phyloP scores from a whole-genome alignment of 2,329 filamentous ascomycete species.

The Alternaria brassicae region DNA sequence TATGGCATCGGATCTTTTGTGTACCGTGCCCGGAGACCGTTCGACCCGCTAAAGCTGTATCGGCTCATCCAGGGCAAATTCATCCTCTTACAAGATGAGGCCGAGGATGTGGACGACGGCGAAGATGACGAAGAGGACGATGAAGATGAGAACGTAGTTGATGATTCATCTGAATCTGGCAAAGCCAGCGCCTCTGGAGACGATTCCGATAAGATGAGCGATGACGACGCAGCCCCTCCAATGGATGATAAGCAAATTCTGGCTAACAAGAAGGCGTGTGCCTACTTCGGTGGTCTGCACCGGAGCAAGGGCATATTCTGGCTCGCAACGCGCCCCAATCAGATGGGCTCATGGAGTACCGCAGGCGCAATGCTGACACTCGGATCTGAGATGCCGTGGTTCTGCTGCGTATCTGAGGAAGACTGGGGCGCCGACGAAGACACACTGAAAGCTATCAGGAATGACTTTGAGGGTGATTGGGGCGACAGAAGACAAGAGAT shows the following conservation, averaged over 20 bases:
- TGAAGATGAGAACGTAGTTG: slow-evolving; percentile 15
- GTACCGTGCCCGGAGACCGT: slow-evolving; percentile 63
- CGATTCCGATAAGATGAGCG: slow-evolving; percentile 31
- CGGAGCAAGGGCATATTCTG: slow-evolving; percentile 70
- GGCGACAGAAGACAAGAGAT: slow-evolving; percentile 75
- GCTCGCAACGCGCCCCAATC: slow-evolving; percentile 64
- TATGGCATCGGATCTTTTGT: slow-evolving; percentile 76
- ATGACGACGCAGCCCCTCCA: slow-evolving; percentile 43
- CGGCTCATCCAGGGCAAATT: slow-evolving; percentile 54
- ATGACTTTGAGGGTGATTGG: slow-evolving; percentile 64
- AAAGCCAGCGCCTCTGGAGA: slow-evolving; percentile 21
- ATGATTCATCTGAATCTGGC: slow-evolving; percentile 26
- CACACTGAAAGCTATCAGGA: slow-evolving; percentile 56
- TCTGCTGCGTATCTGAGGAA: slow-evolving; percentile 64
- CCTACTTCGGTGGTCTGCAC: slow-evolving; percentile 63
- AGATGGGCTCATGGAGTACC: slow-evolving; percentile 68
- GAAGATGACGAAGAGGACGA: slow-evolving; percentile 16
- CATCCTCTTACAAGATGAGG: slow-evolving; percentile 51
- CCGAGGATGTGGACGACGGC: slow-evolving; percentile 43
- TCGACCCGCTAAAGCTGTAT: slow-evolving; percentile 53
- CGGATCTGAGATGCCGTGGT: slow-evolving; percentile 64
- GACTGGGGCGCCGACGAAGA: slow-evolving; percentile 59
- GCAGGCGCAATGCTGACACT: slow-evolving; percentile 70
- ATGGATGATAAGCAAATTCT: slow-evolving; percentile 55
- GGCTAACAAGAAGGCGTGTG: slow-evolving; percentile 62